A percentile compares a stretch with the other conserved stretches of the same genome.
Evolutionary conservation across 371 early-diverging fungal genomes (phyloP).

Genomic region (Globomyces sp.): DNA sequence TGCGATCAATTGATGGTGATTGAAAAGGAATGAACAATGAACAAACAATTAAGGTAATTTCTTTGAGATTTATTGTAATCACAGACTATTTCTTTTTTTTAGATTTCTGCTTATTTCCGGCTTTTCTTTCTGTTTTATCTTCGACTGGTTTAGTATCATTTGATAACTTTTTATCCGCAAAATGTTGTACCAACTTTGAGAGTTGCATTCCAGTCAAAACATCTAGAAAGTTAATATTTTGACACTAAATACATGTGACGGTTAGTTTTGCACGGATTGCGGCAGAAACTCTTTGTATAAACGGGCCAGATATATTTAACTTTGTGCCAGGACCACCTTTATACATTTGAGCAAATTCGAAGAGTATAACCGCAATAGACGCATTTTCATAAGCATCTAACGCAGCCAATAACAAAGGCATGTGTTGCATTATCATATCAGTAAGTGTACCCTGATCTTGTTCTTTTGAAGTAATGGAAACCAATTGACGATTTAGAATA

Average conservation of each 20-base stretch:
- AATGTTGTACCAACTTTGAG: background rate
- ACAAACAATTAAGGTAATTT: too few relatives aligned
- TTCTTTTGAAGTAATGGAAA: slow-evolving; percentile 16
- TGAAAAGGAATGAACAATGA: too few relatives aligned
- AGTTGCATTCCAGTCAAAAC: slow-evolving; percentile 6
- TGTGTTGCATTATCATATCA: slow-evolving; percentile 5
- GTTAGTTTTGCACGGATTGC: background rate
- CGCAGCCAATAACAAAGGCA: slow-evolving; percentile 11
- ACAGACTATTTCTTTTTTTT: too few relatives aligned
- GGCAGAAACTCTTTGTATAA: background rate
- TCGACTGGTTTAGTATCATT: too few relatives aligned
- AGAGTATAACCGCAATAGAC: background rate
- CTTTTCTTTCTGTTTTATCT: too few relatives aligned
- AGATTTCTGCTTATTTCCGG: too few relatives aligned
- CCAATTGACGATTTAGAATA: slow-evolving; percentile 8
- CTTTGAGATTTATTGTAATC: too few relatives aligned
- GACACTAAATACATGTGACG: too few relatives aligned
- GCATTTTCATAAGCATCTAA: slow-evolving; percentile 15
- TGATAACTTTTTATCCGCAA: background rate
- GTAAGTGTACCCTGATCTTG: background rate
- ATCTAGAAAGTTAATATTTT: slow-evolving; percentile 3
- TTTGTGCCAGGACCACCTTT: background rate
- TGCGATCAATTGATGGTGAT: too few relatives aligned
- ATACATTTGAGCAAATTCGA: slow-evolving; percentile 3
- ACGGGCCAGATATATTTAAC: background rate